phyloP scores from a whole-genome alignment of 768 basidiomycete species.

The Suillus subluteus region DNA sequence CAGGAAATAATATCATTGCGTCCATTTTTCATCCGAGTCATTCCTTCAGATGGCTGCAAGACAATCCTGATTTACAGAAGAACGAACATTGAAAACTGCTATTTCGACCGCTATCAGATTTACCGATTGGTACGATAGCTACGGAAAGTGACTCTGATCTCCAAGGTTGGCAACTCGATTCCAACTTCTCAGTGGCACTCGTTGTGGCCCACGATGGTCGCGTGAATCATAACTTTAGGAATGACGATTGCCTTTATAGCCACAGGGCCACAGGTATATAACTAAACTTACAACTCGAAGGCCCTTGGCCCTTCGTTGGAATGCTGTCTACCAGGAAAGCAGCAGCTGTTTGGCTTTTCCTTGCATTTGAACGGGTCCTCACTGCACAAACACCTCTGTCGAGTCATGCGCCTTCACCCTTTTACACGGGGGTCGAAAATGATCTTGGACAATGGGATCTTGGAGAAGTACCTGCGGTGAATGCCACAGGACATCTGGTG shows the following conservation, averaged over 20 bases:
- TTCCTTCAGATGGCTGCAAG: not conserved
- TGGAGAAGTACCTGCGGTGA: slow-evolving; percentile 23
- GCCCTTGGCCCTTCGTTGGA: not conserved
- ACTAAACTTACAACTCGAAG: not conserved
- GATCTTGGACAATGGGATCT: slow-evolving; percentile 22
- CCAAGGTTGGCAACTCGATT: not conserved
- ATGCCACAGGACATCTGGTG: slow-evolving; percentile 36
- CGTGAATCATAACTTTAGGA: no score
- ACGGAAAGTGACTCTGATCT: not conserved
- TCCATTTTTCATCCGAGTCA: no score
- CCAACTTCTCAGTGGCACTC: not conserved
- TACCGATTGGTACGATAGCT: not conserved
- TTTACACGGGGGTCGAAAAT: not conserved
- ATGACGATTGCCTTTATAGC: not conserved
- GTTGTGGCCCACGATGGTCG: no score
- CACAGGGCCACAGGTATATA: not conserved
- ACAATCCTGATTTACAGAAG: not conserved
- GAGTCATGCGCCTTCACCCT: no score
- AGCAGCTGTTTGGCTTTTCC: not conserved
- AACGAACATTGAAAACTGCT: not conserved
- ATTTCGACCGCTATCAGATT: not conserved
- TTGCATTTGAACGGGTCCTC: not conserved
- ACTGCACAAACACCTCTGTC: not conserved
- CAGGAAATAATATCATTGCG: no score
- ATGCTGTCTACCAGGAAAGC: not conserved